These are phyloP conservation scores for Camellia sinensis DNA, from an alignment of 148 eudicot genomes.

Conservation along the genomic window DNA sequence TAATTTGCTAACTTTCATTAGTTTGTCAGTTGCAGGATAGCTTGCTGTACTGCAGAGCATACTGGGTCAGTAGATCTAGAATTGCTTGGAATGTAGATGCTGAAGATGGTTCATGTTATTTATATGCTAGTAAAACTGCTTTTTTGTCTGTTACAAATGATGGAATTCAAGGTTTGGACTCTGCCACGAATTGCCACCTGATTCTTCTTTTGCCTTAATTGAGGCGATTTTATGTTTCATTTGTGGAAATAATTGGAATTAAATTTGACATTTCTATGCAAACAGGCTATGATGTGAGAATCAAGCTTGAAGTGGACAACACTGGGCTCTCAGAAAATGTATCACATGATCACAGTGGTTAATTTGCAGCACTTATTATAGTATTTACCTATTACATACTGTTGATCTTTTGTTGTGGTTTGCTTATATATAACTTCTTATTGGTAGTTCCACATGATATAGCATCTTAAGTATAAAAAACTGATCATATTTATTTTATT, in stretches of 20 bases:
- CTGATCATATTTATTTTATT: background rate
- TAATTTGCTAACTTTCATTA: background rate
- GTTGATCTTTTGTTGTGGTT: background rate
- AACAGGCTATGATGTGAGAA: constrained; percentile 71
- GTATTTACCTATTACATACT: background rate
- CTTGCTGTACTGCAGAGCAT: constrained; percentile 62
- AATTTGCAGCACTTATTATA: constrained; percentile 1
- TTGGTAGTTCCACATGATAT: background rate
- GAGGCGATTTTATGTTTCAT: constrained; percentile 1
- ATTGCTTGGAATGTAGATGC: constrained; percentile 80
- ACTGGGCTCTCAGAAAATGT: constrained; percentile 63
- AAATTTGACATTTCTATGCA: constrained; percentile 23
- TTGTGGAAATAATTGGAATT: background rate
- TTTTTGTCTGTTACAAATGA: constrained; percentile 43
- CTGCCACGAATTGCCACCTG: background rate
- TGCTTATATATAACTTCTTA: background rate
- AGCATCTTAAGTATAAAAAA: background rate
- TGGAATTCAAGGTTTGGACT: constrained; percentile 59
- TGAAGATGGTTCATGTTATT: constrained; percentile 55
- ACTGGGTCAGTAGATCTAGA: constrained; percentile 66
- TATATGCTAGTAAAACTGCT: constrained; percentile 75
- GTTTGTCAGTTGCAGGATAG: constrained; percentile 42
- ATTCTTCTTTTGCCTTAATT: background rate
- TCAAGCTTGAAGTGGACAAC: constrained; percentile 55
- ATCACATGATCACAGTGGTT: constrained; percentile 28